Conservation (phyloP, 106 monocot species). For the Dactylorhiza incarnata region DNA sequence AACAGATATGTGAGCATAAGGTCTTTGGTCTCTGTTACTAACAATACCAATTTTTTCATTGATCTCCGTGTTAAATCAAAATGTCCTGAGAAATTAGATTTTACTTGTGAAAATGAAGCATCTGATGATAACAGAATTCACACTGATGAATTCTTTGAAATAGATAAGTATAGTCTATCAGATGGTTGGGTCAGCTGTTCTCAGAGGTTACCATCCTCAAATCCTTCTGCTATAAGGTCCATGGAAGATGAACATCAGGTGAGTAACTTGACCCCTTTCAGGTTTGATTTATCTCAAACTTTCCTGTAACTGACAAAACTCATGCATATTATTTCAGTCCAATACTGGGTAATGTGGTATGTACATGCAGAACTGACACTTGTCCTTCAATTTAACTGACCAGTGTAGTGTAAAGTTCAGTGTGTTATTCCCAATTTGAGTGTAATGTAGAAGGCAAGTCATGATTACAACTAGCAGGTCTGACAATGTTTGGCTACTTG, state of each 20-base stretch:
- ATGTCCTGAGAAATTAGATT: conserved; percentile 11
- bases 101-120: conserved; percentile 10
- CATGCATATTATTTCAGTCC: not conserved
- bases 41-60: conserved; percentile 68
- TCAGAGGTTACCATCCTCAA: conserved; percentile 12
- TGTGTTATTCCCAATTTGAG: too few relatives aligned
- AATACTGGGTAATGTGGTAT: not conserved
- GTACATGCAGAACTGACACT: not conserved
- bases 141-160: conserved; percentile 69
- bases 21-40: conserved; percentile 78
- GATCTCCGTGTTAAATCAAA: conserved; percentile 55
- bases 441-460: too few relatives aligned
- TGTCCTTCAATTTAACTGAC: not conserved
- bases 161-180: conserved; percentile 45
- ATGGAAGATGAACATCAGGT: conserved; percentile 35
- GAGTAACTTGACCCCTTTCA: conserved; percentile 2
- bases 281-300: not conserved
- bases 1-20: conserved; percentile 81
- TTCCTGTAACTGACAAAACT: not conserved
- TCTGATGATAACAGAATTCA: conserved; percentile 28
- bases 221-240: not conserved
- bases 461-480: too few relatives aligned
- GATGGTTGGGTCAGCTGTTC: conserved; percentile 57
- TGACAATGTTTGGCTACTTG: too few relatives aligned
- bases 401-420: too few relatives aligned